phyloP scores from a whole-genome alignment of 352 stramenopile species.

The Phytophthora sp. region DNA sequence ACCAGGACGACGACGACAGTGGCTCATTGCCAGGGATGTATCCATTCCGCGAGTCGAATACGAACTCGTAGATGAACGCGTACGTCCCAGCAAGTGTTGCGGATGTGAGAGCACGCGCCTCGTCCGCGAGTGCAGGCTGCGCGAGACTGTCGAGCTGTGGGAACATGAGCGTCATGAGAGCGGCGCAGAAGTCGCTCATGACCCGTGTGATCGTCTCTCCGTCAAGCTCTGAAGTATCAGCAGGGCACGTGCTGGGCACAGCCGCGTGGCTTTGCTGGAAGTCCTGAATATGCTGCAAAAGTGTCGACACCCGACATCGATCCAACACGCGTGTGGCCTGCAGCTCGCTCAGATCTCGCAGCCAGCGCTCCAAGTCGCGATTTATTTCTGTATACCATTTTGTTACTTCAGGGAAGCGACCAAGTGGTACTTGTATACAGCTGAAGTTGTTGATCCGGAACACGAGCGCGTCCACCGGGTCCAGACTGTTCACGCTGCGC shows the following conservation, averaged over 20 bases:
- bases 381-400: constrained; percentile 47
- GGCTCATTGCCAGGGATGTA: constrained; percentile 40
- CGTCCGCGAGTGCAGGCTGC: constrained; percentile 55
- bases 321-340: constrained; percentile 55
- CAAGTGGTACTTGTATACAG: constrained; percentile 56
- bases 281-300: constrained; percentile 49
- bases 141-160: constrained; percentile 59
- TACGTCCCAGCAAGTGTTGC: constrained; percentile 54
- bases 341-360: constrained; percentile 53
- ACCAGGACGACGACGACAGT: constrained; percentile 17
- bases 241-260: constrained; percentile 11
- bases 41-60: constrained; percentile 50
- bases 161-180: constrained; percentile 56
- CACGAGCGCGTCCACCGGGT: constrained; percentile 59
- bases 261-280: constrained; percentile 41
- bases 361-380: constrained; percentile 42
- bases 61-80: constrained; percentile 63
- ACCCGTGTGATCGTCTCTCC: constrained; percentile 53
- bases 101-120: constrained; percentile 43
- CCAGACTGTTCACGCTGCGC: constrained; percentile 43
- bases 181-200: constrained; percentile 61
- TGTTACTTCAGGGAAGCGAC: constrained; percentile 49
- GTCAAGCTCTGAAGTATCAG: constrained; percentile 43
- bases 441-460: constrained; percentile 82
- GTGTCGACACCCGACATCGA: constrained; percentile 42